Base-by-base conservation (phyloP, 345 rosid species). In the Hibiscus mutabilis region DNA sequence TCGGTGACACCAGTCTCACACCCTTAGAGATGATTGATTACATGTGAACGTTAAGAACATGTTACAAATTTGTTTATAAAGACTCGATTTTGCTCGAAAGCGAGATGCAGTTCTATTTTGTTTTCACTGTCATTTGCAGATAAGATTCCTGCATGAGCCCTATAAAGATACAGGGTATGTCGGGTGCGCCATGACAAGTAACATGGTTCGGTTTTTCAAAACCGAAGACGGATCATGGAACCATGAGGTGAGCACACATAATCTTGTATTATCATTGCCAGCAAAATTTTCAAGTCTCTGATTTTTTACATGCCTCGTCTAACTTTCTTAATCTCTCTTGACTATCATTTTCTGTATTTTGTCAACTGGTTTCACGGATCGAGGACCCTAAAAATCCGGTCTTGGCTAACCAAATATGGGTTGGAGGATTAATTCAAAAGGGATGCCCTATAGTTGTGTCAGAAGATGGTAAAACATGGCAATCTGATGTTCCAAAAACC, bases 311-410 rank as follows among this genome's bases (percentile, higher is more conserved):
- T 55, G 21, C 74, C n/a, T 60, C 15, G n/a, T n/a, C n/a, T n/a
- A n/a, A n/a, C n/a, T n/a, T n/a, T n/a, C n/a, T n/a, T n/a, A n/a
- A n/a, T n/a, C n/a, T n/a, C n/a, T n/a, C n/a, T n/a, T n/a, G n/a
- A 91, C 66, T 97, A 91, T 51, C 85, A 85, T 3, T 94, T 86
- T 74, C 61, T 94, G 49, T 94, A 91, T 86, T 91, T 94, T 58
- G 86, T 71, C 67, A 94, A 91, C 84, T 94, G 98, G 97, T 88
- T 94, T 49, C 97, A 91, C 31, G 96, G 98, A 46, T 91, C 3
- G 91, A 87, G 76, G 91, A 88, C 74, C 89, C 91, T 0, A 69
- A 79, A 70, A 87, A 79, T 65, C 96, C 97, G 0, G 86, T 87
- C 51, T 78, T 88, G 73, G 81, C 84, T 0, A 96, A 11, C 13